phyloP scores from a whole-genome alignment of 768 basidiomycete genomes.

The Auriscalpium orientale region DNA sequence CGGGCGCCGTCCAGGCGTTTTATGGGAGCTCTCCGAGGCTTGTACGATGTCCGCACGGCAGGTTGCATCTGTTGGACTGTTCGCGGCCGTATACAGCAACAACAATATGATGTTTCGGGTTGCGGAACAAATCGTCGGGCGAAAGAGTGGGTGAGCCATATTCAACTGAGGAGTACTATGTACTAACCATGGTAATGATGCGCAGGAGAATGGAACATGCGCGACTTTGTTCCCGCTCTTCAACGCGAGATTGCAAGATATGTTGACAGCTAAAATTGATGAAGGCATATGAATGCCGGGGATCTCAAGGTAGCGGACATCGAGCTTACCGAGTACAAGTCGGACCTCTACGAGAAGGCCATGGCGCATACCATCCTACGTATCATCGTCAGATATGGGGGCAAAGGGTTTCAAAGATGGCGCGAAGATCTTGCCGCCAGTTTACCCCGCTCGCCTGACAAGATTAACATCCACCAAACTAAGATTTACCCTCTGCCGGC shows the following conservation, averaged over 20 bases:
- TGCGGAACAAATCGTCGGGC: slow-evolving; percentile 29
- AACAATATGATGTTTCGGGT: slow-evolving; percentile 25
- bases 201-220: slow-evolving; percentile 32
- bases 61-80: no score
- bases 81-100: slow-evolving; percentile 27
- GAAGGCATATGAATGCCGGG: slow-evolving; percentile 18
- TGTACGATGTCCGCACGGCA: no score
- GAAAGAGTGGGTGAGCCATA: slow-evolving; percentile 13
- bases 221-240: slow-evolving; percentile 25
- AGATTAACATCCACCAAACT: slow-evolving; percentile 25
- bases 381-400: slow-evolving; percentile 25
- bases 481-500: slow-evolving; percentile 23
- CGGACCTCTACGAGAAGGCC: not conserved
- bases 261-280: slow-evolving; percentile 18
- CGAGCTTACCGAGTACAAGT: slow-evolving; percentile 12
- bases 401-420: slow-evolving; percentile 22
- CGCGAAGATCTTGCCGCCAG: slow-evolving; percentile 10
- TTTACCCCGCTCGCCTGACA: slow-evolving; percentile 16
- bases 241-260: slow-evolving; percentile 18
- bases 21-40: no score
- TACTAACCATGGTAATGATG: slow-evolving; percentile 9
- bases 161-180: not conserved
- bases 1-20: no score
- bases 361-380: slow-evolving; percentile 23
- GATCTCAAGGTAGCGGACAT: slow-evolving; percentile 22